phyloP scores from a whole-genome alignment of 2,329 filamentous ascomycete genomes.

The Trichoderma brevicompactum region DNA sequence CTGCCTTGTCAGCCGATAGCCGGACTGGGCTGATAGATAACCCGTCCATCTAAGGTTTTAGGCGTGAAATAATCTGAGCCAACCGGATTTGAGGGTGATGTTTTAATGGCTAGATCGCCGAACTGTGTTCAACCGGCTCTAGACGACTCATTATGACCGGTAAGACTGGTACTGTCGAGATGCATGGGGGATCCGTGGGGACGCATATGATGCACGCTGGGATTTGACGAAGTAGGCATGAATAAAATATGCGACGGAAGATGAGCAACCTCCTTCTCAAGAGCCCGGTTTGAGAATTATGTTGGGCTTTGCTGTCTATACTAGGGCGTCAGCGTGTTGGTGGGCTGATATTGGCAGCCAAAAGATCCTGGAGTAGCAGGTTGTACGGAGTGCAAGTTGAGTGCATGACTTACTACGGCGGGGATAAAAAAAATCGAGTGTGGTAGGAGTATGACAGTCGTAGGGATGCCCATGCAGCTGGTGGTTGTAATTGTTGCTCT shows the following conservation, averaged over 20 bases:
- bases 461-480: background rate
- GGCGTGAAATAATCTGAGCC: background rate
- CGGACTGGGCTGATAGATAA: background rate
- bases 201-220: too few species aligned
- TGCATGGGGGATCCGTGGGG: too few species aligned
- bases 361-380: background rate
- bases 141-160: background rate
- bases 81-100: background rate
- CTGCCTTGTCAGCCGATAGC: conserved; percentile 23
- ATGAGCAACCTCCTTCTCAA: background rate
- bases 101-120: conserved; percentile 6
- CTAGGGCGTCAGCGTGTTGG: background rate
- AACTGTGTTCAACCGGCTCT: background rate
- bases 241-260: background rate
- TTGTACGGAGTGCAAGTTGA: background rate
- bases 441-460: background rate
- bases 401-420: background rate
- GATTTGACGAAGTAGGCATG: too few species aligned
- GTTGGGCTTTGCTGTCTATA: background rate
- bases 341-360: background rate
- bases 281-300: background rate
- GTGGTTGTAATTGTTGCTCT: background rate
- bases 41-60: conserved; percentile 6
- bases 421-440: background rate
- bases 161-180: background rate